A percentile compares a stretch with the other conserved stretches of the same genome.
Conservation (phyloP, 1,284 basidiomycete species). For the Xerocomus nothofagi region DNA sequence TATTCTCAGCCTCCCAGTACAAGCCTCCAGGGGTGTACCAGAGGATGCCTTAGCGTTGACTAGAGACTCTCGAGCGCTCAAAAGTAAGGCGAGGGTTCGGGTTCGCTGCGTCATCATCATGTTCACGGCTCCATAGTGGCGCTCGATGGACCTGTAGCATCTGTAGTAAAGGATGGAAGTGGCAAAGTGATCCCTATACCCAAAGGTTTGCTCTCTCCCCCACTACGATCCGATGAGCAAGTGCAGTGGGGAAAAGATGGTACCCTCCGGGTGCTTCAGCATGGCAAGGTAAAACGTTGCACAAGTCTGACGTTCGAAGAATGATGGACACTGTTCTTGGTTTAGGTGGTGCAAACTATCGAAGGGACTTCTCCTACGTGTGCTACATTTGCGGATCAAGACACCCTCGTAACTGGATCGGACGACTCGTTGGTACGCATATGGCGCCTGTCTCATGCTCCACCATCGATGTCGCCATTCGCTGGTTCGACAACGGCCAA, state of each 20-base stretch:
- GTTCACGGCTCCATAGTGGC: constrained; percentile 18
- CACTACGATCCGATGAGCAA: constrained; percentile 63
- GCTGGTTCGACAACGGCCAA: constrained; percentile 19
- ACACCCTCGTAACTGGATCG: constrained; percentile 74
- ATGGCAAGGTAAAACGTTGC: constrained; percentile 51
- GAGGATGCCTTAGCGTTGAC: constrained; percentile 70
- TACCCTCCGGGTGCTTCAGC: constrained; percentile 61
- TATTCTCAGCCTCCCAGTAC: constrained; percentile 65
- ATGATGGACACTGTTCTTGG: constrained; percentile 3
- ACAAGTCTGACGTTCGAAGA: not conserved
- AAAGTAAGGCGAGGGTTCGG: constrained; percentile 43
- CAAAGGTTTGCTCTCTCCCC: constrained; percentile 57
- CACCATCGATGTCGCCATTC: constrained; percentile 28
- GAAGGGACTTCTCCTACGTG: constrained; percentile 75
- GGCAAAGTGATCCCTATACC: constrained; percentile 66
- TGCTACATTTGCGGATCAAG: constrained; percentile 73
- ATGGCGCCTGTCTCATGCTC: constrained; percentile 60
- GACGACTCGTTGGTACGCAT: constrained; percentile 75
- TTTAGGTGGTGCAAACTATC: constrained; percentile 69
- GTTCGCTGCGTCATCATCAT: not conserved
- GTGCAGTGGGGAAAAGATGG: constrained; percentile 62
- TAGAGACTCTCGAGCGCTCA: constrained; percentile 58
- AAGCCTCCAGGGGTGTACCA: constrained; percentile 72
- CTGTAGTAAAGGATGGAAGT: constrained; percentile 21
- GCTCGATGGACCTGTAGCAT: constrained; percentile 25